Percentiles rank a stretch among this genome's conserved stretches.
Evolutionary conservation across 2,329 filamentous ascomycete species (phyloP).

Genomic region (Nothomitra cinnamomea): DNA sequence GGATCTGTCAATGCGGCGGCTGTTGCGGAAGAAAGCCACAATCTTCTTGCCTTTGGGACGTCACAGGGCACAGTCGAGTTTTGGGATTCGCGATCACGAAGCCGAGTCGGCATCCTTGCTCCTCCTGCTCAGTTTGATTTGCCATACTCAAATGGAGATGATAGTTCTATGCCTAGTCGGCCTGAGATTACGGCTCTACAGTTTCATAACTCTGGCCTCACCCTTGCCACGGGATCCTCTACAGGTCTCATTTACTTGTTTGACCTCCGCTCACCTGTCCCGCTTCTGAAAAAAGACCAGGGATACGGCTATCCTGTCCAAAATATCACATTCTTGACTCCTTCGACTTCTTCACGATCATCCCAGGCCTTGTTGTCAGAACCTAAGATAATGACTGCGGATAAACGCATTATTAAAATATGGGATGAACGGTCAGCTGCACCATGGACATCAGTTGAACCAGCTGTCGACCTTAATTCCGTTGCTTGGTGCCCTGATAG

Average conservation of each 20-base stretch:
- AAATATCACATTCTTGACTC: slow-evolving; percentile 51
- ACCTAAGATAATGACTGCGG: slow-evolving; percentile 71
- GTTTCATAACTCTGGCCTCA: slow-evolving; percentile 70
- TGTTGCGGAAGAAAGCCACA: slow-evolving; percentile 77
- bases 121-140: slow-evolving; percentile 26
- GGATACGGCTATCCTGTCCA: slow-evolving; percentile 89
- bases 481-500: slow-evolving; percentile 85
- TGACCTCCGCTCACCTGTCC: slow-evolving; percentile 74
- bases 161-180: slow-evolving; percentile 19
- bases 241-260: slow-evolving; percentile 79
- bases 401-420: slow-evolving; percentile 93
- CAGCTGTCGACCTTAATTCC: slow-evolving; percentile 83
- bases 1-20: slow-evolving; percentile 78
- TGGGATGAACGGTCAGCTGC: slow-evolving; percentile 73
- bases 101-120: slow-evolving; percentile 60
- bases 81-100: slow-evolving; percentile 79
- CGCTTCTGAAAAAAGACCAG: slow-evolving; percentile 82
- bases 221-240: slow-evolving; percentile 73
- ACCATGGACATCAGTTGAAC: slow-evolving; percentile 92
- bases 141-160: slow-evolving; percentile 14
- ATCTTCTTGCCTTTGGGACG: slow-evolving; percentile 82
- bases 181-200: slow-evolving; percentile 70
- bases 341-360: slow-evolving; percentile 34
- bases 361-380: slow-evolving; percentile 46
- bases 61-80: slow-evolving; percentile 92